Percentiles rank a stretch among this genome's conserved stretches.
Conservation (phyloP, 208 protist species). For the Trypanosoma scelopori region DNA sequence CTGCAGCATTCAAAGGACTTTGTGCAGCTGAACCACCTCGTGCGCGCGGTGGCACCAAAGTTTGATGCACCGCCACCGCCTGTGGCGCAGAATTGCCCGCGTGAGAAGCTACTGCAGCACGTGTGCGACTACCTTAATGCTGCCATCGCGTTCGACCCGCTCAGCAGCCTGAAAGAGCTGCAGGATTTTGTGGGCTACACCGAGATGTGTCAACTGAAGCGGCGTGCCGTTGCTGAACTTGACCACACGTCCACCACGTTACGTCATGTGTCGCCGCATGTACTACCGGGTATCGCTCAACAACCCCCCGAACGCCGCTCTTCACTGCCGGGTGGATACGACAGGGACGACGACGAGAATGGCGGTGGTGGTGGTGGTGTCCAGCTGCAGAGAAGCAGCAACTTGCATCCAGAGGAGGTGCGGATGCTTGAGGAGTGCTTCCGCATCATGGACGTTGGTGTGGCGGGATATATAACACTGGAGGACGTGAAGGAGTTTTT, state of each 20-base stretch:
- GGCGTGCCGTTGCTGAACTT: conserved; percentile 4
- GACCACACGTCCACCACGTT: background rate
- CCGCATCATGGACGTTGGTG: conserved; percentile 40
- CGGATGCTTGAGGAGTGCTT: conserved; percentile 53
- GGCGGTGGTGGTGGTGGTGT: background rate
- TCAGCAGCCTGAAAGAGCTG: conserved; percentile 46
- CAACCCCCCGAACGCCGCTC: background rate
- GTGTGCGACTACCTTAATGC: conserved; percentile 52
- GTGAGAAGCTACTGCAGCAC: conserved; percentile 34
- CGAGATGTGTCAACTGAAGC: conserved; percentile 29
- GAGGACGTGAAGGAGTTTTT: conserved; percentile 37
- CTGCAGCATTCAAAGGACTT: conserved; percentile 38
- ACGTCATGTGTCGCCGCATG: background rate
- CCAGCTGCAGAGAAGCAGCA: background rate
- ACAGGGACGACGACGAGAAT: background rate
- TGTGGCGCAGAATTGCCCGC: conserved; percentile 22
- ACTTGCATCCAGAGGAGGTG: background rate
- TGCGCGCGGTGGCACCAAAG: conserved; percentile 43
- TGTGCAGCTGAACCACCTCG: conserved; percentile 44
- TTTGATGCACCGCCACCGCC: conserved; percentile 44
- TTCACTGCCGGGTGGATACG: background rate
- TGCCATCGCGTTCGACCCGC: conserved; percentile 22
- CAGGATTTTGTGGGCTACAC: conserved; percentile 56
- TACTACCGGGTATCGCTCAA: background rate
- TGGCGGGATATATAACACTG: conserved; percentile 34